A percentile compares a stretch with the other conserved stretches of the same genome.
These are phyloP conservation scores for Backusella macrospora DNA, from an alignment of 192 early-diverging fungal species.

Conservation along the genomic window DNA sequence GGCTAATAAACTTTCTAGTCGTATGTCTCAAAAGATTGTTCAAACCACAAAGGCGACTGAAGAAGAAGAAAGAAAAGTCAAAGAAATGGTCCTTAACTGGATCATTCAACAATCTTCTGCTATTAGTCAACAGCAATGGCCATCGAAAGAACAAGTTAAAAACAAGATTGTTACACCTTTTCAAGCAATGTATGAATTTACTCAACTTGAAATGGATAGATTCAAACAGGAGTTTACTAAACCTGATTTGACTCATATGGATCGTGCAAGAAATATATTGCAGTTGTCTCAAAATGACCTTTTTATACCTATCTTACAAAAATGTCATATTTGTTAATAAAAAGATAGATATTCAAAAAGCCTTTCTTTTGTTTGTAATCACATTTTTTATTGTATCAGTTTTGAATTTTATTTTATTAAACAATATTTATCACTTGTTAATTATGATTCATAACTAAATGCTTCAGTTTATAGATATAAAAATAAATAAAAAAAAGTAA, in stretches of 20 bases:
- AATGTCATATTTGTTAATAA: conserved; percentile 13
- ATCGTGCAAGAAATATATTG: conserved; percentile 4
- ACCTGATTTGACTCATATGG: neutral
- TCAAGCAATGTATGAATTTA: conserved; percentile 18
- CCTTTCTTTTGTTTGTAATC: neutral
- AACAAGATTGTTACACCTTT: neutral
- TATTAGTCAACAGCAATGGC: conserved; percentile 9
- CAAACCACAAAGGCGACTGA: neutral
- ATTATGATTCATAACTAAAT: no score
- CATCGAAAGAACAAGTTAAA: neutral
- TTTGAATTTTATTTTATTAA: neutral
- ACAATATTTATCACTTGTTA: no score
- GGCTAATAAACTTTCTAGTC: neutral
- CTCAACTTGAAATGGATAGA: conserved; percentile 17
- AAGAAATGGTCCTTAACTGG: conserved; percentile 6
- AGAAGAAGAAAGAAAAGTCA: conserved; percentile 19
- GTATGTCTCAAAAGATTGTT: neutral
- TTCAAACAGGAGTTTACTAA: conserved; percentile 11
- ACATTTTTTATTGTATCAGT: neutral
- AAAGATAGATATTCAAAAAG: neutral
- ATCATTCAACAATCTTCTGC: conserved; percentile 6
- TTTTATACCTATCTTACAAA: conserved; percentile 6
- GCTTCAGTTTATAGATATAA: no score
- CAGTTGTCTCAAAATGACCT: conserved; percentile 16
- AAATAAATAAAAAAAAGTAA: no score